Percentiles rank a stretch among this genome's conserved stretches.
phyloP scores from a whole-genome alignment of 345 rosid species.

The Dovyalis caffra region DNA sequence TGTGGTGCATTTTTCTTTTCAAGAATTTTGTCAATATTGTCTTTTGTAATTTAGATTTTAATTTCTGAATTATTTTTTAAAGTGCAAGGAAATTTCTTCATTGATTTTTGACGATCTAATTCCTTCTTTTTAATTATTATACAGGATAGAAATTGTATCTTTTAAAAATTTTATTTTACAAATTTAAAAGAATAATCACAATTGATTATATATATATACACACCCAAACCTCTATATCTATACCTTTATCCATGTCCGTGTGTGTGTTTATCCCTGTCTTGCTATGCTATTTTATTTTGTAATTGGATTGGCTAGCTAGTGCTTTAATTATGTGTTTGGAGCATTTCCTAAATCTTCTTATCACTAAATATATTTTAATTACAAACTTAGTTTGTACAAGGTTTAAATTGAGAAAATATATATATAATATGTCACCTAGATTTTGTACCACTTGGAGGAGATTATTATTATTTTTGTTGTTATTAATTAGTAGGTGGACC shows the following conservation, averaged over 20 bases:
- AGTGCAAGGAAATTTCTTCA: not conserved
- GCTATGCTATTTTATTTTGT: not conserved
- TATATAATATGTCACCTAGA: slow-evolving; percentile 5
- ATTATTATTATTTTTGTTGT: not conserved
- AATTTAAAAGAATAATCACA: too few relatives aligned
- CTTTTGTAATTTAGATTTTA: too few relatives aligned
- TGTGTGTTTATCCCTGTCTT: not conserved
- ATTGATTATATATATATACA: too few relatives aligned
- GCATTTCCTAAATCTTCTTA: too few relatives aligned
- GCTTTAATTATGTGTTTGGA: not conserved
- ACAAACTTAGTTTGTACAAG: not conserved
- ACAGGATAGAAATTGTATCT: not conserved
- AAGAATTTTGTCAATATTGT: too few relatives aligned
- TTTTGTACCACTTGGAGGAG: slow-evolving; percentile 20
- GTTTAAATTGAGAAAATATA: slow-evolving; percentile 1
- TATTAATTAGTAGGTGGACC: slow-evolving; percentile 35
- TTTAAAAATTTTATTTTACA: too few relatives aligned
- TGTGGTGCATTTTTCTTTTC: too few relatives aligned
- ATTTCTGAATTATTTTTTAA: too few relatives aligned
- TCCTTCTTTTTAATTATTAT: not conserved
- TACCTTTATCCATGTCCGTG: too few relatives aligned
- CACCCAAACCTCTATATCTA: too few relatives aligned
- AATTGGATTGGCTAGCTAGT: not conserved
- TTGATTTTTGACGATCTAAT: not conserved
- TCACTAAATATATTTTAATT: not conserved